Evolutionary conservation across 2,329 filamentous ascomycete species (phyloP).

Genomic region (Diatrype stigma): DNA sequence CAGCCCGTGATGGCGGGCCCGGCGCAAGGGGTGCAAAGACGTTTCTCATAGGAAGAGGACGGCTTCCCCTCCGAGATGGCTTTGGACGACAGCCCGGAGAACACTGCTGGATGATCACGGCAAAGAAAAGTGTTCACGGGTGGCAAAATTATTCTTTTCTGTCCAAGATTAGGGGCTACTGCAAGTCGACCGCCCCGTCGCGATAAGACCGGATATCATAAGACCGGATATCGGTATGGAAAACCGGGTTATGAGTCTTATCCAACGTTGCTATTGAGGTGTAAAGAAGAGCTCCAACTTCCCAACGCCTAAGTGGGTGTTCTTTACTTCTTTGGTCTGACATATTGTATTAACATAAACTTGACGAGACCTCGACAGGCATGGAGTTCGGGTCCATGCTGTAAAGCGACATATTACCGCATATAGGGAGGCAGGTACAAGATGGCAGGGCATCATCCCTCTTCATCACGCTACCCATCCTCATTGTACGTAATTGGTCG

Average conservation of each 20-base stretch:
- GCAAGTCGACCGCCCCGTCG: neutral
- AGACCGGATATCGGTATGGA: neutral
- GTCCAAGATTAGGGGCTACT: neutral
- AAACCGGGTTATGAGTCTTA: neutral
- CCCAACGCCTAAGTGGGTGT: neutral
- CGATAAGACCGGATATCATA: neutral
- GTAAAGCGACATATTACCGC: neutral
- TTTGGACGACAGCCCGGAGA: neutral
- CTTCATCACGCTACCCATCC: constrained; percentile 14
- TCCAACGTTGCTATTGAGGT: neutral
- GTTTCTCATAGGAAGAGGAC: constrained; percentile 47
- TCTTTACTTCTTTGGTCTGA: neutral
- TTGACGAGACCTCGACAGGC: neutral
- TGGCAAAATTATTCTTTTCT: constrained; percentile 3
- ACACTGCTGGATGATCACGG: neutral
- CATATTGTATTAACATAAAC: neutral
- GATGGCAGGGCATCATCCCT: constrained; percentile 7
- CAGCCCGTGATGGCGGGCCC: constrained; percentile 51
- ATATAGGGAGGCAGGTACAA: neutral
- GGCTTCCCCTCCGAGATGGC: constrained; percentile 11
- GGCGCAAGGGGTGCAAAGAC: constrained; percentile 47
- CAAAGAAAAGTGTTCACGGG: neutral
- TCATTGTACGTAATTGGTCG: constrained; percentile 29
- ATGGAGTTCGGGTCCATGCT: neutral
- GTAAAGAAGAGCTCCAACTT: neutral